These are phyloP conservation scores for Tetraselmis striata DNA, from an alignment of 139 green algal genomes.

Conservation along the genomic window DNA sequence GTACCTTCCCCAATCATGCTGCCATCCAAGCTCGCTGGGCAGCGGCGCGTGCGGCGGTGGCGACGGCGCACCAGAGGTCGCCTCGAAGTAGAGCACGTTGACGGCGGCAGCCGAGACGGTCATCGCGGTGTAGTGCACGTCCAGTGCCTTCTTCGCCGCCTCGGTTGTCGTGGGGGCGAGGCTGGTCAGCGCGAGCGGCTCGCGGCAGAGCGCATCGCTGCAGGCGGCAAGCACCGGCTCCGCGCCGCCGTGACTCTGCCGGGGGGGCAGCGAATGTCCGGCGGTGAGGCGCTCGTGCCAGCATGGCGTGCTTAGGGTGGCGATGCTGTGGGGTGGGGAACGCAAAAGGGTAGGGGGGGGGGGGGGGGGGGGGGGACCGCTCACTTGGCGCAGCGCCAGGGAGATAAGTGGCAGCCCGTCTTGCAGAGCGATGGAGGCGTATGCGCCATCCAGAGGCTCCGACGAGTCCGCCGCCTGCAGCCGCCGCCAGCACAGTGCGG, in stretches of 20 bases:
- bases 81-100: not conserved
- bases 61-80: not conserved
- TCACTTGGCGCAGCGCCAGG: not conserved
- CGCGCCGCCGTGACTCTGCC: no score
- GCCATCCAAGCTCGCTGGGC: no score
- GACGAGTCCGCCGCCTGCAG: not conserved
- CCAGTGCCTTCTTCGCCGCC: no score
- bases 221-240: not conserved
- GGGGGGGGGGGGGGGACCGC: no score
- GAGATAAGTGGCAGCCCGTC: not conserved
- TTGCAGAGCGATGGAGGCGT: not conserved
- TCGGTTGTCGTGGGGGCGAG: not conserved
- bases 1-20: no score
- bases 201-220: not conserved
- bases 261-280: no score
- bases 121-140: not conserved
- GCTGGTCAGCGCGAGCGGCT: not conserved
- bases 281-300: no score
- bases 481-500: no score
- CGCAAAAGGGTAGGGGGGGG: no score
- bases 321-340: no score
- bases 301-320: no score
- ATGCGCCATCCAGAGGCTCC: not conserved
- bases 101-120: not conserved
- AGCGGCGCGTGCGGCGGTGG: no score